Conservation (phyloP, 2,329 filamentous ascomycete species). For the Trichoderma guizhouense region DNA sequence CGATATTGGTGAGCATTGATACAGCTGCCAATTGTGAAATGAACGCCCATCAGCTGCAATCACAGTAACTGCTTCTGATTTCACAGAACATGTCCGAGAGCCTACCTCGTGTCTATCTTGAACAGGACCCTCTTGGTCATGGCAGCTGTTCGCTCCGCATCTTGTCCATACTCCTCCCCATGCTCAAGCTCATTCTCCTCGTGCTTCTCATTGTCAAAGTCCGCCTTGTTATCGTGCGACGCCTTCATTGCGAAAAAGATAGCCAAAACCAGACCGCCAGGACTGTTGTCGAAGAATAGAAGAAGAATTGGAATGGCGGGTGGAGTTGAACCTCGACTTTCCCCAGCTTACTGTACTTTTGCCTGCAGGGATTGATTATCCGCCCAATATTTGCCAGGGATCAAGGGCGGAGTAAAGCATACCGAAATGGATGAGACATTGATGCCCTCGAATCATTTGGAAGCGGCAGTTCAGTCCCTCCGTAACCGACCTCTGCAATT, state of each 20-base stretch:
- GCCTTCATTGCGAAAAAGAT: not conserved
- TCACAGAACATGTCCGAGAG: not conserved
- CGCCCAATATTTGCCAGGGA: not conserved
- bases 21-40: not conserved
- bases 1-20: not conserved
- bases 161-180: conserved; percentile 20
- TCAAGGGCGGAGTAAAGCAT: not conserved
- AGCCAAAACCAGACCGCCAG: not conserved
- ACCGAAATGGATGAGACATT: not conserved
- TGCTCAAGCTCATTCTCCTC: conserved; percentile 22
- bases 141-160: conserved; percentile 9
- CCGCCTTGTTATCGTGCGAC: conserved; percentile 21
- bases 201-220: conserved; percentile 24
- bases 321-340: not conserved
- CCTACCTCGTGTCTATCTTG: conserved; percentile 30
- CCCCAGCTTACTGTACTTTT: not conserved
- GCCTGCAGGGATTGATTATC: not conserved
- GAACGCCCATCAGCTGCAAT: not conserved
- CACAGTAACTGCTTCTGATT: not conserved
- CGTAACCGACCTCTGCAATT: not conserved
- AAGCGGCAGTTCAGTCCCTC: conserved; percentile 1
- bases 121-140: conserved; percentile 28
- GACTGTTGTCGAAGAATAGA: not conserved
- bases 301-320: not conserved
- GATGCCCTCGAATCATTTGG: not conserved